A percentile compares a stretch with the other conserved stretches of the same genome.
These are phyloP conservation scores for Mycocentrospora acerina DNA, from an alignment of 2,329 filamentous ascomycete species.

Conservation along the genomic window DNA sequence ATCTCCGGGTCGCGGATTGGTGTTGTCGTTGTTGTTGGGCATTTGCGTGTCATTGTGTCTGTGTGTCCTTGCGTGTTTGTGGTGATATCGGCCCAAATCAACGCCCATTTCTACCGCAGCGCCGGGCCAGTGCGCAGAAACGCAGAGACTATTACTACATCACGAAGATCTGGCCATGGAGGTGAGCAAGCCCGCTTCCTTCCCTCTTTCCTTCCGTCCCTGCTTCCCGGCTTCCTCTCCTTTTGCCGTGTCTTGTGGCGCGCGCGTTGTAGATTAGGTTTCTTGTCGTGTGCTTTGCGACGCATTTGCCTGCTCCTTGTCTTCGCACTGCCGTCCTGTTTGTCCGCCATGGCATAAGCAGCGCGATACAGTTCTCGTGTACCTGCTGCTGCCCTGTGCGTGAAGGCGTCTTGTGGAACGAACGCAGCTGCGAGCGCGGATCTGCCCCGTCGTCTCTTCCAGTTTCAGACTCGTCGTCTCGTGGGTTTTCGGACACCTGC, in stretches of 20 bases:
- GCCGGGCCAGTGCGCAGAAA: slow-evolving; percentile 27
- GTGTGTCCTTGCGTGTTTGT: no score
- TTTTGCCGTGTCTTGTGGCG: background rate
- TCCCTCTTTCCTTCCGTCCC: slow-evolving; percentile 6
- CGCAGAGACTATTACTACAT: slow-evolving; percentile 25
- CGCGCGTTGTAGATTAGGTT: background rate
- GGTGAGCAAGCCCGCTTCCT: slow-evolving; percentile 25
- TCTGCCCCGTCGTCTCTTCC: slow-evolving; percentile 20
- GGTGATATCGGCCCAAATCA: no score
- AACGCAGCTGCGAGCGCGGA: slow-evolving; percentile 29
- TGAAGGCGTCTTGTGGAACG: slow-evolving; percentile 40
- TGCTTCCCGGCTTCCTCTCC: slow-evolving; percentile 10
- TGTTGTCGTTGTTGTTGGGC: no score
- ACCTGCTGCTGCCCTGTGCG: slow-evolving; percentile 1
- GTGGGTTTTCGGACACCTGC: slow-evolving; percentile 3
- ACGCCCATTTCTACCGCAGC: slow-evolving; percentile 23
- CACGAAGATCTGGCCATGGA: slow-evolving; percentile 27
- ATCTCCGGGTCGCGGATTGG: no score
- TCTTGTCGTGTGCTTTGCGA: background rate
- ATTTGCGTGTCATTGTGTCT: no score
- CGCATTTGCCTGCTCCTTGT: slow-evolving; percentile 4
- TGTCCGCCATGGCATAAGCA: slow-evolving; percentile 32
- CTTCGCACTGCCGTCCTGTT: slow-evolving; percentile 23
- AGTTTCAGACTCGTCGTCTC: slow-evolving; percentile 10
- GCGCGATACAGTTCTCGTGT: slow-evolving; percentile 7